A percentile compares a stretch with the other conserved stretches of the same genome.
These are phyloP conservation scores for Petunia secreta DNA, from an alignment of 257 asterid genomes.

Conservation along the genomic window DNA sequence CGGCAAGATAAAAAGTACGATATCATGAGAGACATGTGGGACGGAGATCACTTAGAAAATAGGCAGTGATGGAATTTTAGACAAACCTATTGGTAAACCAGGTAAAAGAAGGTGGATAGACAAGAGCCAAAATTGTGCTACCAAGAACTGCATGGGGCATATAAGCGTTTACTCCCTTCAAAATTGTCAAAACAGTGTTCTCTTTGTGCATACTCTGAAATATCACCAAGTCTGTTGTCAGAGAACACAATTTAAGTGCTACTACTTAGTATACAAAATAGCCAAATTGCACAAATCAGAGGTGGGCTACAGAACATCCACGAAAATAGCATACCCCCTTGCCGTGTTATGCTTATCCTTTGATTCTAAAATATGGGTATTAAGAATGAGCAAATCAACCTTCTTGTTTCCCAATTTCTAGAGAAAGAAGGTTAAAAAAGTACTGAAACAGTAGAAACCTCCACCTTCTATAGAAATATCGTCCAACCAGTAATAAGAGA, in stretches of 20 bases:
- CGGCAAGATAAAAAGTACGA: background rate
- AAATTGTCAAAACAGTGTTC: conserved; percentile 45
- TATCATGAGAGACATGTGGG: background rate
- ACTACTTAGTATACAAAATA: no score
- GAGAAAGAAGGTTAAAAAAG: background rate
- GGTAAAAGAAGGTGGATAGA: conserved; percentile 91
- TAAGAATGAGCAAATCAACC: background rate
- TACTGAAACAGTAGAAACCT: background rate
- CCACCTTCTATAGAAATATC: background rate
- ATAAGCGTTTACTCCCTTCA: conserved; percentile 75
- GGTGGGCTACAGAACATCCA: background rate
- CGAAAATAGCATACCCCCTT: background rate
- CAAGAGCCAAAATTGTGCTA: conserved; percentile 86
- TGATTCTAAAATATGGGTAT: background rate
- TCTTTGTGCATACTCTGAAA: conserved; percentile 43
- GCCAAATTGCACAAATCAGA: background rate
- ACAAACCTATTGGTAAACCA: conserved; percentile 96
- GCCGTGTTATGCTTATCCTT: background rate
- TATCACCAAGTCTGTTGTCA: conserved; percentile 23
- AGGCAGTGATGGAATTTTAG: background rate
- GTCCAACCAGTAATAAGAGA: background rate
- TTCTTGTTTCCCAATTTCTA: background rate
- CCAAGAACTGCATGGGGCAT: conserved; percentile 94
- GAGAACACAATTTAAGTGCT: no score
- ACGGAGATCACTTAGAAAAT: background rate